Conservation (phyloP, 2,329 filamentous ascomycete species). For the Colletotrichum sp. region DNA sequence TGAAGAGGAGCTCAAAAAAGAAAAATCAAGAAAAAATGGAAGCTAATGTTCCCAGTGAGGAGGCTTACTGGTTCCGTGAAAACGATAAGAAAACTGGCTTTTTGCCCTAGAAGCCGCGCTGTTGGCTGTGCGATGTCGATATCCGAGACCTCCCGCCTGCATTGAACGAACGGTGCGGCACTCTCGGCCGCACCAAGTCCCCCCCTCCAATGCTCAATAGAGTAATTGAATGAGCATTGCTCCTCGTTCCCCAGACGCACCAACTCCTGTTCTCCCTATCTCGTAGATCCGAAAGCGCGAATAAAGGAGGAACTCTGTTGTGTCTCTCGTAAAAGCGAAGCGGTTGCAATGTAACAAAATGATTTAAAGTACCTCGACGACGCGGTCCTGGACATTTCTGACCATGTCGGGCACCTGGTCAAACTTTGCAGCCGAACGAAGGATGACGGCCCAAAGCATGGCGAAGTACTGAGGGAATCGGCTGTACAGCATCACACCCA, state of each 20-base stretch:
- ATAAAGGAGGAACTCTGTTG: not conserved
- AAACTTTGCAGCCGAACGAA: conserved; percentile 13
- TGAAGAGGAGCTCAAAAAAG: not conserved
- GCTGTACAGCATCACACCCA: conserved; percentile 55
- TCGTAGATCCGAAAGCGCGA: conserved; percentile 7
- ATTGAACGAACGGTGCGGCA: not conserved
- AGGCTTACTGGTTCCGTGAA: conserved; percentile 1
- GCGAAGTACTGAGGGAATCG: conserved; percentile 53
- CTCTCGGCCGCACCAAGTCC: not conserved
- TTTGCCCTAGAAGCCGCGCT: not conserved
- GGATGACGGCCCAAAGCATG: conserved; percentile 14
- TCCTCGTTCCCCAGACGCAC: not conserved
- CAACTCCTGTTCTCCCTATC: conserved; percentile 14
- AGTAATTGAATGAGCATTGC: not conserved
- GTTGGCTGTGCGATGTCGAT: not conserved
- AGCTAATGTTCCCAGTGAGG: not conserved
- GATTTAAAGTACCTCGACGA: conserved; percentile 28
- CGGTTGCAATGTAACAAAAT: not conserved
- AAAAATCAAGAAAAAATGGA: not conserved
- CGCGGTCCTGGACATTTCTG: conserved; percentile 20
- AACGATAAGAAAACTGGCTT: not conserved
- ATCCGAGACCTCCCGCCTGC: not conserved
- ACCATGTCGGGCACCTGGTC: conserved; percentile 16
- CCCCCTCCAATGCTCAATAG: not conserved
- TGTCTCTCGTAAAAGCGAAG: not conserved